These are phyloP conservation scores for Lepiota brunneoincarnata DNA, from an alignment of 768 basidiomycete genomes.

Conservation along the genomic window DNA sequence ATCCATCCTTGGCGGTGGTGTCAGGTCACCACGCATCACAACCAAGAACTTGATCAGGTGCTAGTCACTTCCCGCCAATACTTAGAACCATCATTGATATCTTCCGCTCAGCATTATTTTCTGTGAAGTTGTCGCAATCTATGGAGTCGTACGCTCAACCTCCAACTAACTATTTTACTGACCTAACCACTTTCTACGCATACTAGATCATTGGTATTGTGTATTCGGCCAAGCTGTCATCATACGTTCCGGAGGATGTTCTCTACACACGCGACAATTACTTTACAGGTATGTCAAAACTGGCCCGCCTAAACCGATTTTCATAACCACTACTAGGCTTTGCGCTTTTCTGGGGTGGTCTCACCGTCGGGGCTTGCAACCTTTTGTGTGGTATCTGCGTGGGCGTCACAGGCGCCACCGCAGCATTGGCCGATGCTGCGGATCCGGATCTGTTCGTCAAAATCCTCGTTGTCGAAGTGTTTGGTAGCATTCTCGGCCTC, in stretches of 20 bases:
- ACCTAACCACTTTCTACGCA: conserved; percentile 1
- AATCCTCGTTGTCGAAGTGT: conserved; percentile 94
- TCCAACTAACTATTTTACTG: neutral
- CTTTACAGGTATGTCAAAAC: conserved; percentile 66
- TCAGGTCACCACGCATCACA: conserved; percentile 87
- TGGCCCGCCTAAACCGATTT: neutral
- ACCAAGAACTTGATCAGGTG: conserved; percentile 98
- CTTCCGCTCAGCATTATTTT: conserved; percentile 82
- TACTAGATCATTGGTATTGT: conserved; percentile 91
- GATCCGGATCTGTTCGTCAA: conserved; percentile 95
- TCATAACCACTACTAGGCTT: conserved; percentile 51
- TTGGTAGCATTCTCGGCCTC: conserved; percentile 86
- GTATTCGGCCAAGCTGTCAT: conserved; percentile 82
- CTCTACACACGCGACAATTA: conserved; percentile 88
- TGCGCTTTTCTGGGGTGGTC: conserved; percentile 95
- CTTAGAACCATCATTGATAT: neutral
- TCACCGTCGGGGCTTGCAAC: conserved; percentile 93
- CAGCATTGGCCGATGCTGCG: conserved; percentile 92
- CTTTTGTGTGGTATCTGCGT: conserved; percentile 93
- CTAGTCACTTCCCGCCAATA: conserved; percentile 15
- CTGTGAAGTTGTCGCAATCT: conserved; percentile 99
- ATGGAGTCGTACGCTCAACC: conserved; percentile 71
- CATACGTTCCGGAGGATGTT: conserved; percentile 53
- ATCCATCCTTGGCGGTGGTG: conserved; percentile 96
- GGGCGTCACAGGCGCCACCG: conserved; percentile 93